Base-by-base conservation (phyloP, 805 yeast genomes). In the Monosporozyma yasuniensis region DNA sequence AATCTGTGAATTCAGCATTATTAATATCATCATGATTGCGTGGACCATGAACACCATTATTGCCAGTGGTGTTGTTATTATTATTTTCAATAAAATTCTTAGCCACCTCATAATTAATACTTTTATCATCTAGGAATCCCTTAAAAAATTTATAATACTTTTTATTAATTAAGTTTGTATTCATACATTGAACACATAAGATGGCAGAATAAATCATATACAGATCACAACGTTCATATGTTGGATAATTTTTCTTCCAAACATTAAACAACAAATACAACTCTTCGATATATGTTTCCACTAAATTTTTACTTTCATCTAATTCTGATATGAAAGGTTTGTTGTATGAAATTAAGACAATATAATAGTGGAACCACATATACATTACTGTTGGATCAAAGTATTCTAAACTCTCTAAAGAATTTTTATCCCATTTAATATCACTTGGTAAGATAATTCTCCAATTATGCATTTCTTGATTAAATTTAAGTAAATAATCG, bases 341-440 rank as follows among this genome's bases (percentile, higher is more conserved):
- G 55, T 79, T 79, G 42, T 79, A 69, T 54, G 84, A 79, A 14
- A 80, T 66, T n/a, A 77, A 57, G 9, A 77, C 70, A 34, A 80
- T 70, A 56, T 78, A 79, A 58, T 78, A 79, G 56, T 76, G 79
- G 54, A 73, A 77, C 52, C 76, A 65, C 16, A 78, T 72, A 45
- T 75, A 68, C 50, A 76, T 67, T 12, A 68, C 61, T 0, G 78
- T 76, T 0, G 82, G 81, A 53, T 78, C 75, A 49, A 70, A 73
- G 2, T 74, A 72, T 22, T 47, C 23, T 19, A 72, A 60, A 23
- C 51, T 49, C 42, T 57, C 61, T 37, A 79, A 62, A n/a, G 58
- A 58, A 4, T 61, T 56, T 42, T 66, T 62, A 46, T 69, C 65
- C 81, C 83, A 79, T 52, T 63, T 59, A 23, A 77, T 60, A 39